Percentiles rank a stretch among this genome's conserved stretches.
Evolutionary conservation across 768 basidiomycete species (phyloP).

Genomic region (Mycena epipterygia): DNA sequence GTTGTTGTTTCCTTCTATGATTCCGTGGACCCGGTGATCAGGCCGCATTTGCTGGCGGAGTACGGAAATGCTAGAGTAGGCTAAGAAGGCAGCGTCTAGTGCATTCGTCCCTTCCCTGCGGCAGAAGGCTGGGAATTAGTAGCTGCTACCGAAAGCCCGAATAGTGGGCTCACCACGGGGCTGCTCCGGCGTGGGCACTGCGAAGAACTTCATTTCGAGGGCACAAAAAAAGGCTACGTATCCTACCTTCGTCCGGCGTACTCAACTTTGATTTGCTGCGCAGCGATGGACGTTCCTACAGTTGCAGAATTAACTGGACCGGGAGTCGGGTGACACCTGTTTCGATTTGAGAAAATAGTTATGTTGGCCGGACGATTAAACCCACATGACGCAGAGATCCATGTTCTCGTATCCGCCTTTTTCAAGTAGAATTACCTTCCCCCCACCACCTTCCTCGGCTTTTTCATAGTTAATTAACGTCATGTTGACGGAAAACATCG

Average conservation of each 20-base stretch:
- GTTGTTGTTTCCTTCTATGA: conserved; percentile 73
- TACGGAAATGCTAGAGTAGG: conserved; percentile 83
- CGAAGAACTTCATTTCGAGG: conserved; percentile 10
- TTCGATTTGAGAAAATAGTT: not conserved
- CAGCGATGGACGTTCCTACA: conserved; percentile 69
- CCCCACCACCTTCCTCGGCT: conserved; percentile 87
- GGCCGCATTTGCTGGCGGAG: conserved; percentile 92
- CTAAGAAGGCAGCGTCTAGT: conserved; percentile 89
- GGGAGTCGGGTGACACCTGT: conserved; percentile 80
- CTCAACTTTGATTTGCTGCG: conserved; percentile 77
- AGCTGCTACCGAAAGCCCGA: conserved; percentile 13
- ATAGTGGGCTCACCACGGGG: conserved; percentile 70
- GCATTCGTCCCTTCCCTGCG: conserved; percentile 86
- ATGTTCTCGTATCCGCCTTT: conserved; percentile 85
- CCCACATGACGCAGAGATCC: conserved; percentile 85
- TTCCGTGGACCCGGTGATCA: conserved; percentile 82
- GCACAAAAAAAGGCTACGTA: not conserved
- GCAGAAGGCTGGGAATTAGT: conserved; percentile 16
- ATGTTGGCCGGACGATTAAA: conserved; percentile 8
- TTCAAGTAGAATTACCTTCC: conserved; percentile 82
- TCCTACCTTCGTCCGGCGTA: conserved; percentile 82
- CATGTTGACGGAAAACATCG: not conserved
- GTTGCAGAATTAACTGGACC: conserved; percentile 66
- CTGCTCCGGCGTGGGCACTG: conserved; percentile 84
- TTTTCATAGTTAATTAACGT: conserved; percentile 27